Conservation (phyloP, 345 rosid species). For the Eucalyptus regnans region DNA sequence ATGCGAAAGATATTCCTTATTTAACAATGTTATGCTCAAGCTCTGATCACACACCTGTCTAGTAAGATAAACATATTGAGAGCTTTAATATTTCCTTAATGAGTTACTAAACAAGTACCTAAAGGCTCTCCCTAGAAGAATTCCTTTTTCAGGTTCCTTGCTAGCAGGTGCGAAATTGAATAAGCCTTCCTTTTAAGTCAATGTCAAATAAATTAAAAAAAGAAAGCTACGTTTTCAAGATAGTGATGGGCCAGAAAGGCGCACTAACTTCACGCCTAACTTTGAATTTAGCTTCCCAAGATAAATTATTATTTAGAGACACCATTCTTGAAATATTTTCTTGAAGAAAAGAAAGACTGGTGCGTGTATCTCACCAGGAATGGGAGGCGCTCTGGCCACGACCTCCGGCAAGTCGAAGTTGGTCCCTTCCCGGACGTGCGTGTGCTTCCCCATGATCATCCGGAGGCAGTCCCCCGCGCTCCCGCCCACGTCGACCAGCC, state of each 20-base stretch:
- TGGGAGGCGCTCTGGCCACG: conserved; percentile 57
- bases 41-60: not conserved
- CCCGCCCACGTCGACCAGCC: conserved; percentile 85
- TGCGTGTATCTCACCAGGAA: conserved; percentile 36
- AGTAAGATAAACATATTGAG: not conserved
- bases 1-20: not conserved
- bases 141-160: not conserved
- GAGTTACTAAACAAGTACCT: not conserved
- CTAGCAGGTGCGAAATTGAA: not conserved
- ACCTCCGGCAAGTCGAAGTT: conserved; percentile 90
- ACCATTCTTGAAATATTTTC: not conserved
- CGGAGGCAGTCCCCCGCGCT: conserved; percentile 88
- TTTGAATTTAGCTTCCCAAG: not conserved
- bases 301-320: not conserved
- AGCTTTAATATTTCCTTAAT: not conserved
- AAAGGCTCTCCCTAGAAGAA: not conserved
- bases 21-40: not conserved
- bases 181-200: not conserved
- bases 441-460: conserved; percentile 54
- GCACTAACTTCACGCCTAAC: not conserved
- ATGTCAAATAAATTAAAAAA: not conserved
- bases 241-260: not conserved
- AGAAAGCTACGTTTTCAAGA: not conserved
- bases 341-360: not conserved
- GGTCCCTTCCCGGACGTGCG: conserved; percentile 39